phyloP scores from a whole-genome alignment of 441 rosid species.

The Pelargonium myrrhifolium region DNA sequence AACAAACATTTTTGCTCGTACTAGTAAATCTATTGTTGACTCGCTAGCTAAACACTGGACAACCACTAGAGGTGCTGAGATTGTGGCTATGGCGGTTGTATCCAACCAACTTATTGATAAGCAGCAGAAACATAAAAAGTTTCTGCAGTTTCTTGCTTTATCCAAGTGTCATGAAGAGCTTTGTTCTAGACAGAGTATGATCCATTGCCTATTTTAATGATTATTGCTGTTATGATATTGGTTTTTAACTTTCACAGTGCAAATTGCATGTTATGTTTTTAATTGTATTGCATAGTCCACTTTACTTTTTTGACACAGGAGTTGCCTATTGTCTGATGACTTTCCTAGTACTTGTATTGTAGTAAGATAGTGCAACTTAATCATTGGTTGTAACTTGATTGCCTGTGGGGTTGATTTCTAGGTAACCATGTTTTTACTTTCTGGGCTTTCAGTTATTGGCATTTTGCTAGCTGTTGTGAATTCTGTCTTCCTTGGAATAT shows the following conservation, averaged over 20 bases:
- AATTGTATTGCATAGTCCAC: not conserved
- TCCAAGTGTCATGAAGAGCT: constrained; percentile 95
- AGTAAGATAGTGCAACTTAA: not conserved
- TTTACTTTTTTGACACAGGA: not conserved
- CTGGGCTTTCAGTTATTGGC: not conserved
- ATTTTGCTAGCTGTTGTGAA: not conserved
- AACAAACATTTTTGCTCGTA: constrained; percentile 67
- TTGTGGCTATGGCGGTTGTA: constrained; percentile 64
- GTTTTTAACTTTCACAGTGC: not conserved
- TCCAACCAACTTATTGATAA: constrained; percentile 74
- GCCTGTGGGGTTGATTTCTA: not conserved
- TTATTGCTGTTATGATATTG: constrained; percentile 6
- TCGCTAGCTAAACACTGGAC: constrained; percentile 99
- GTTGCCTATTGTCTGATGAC: constrained; percentile 5
- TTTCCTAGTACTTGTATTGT: constrained; percentile 2
- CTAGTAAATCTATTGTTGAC: constrained; percentile 82
- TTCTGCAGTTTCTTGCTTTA: constrained; percentile 91
- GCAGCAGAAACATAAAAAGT: constrained; percentile 80
- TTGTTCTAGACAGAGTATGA: constrained; percentile 75
- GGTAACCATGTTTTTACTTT: not conserved
- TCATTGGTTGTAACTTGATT: not conserved
- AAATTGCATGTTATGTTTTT: too few relatives aligned
- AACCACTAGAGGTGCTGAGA: constrained; percentile 94
- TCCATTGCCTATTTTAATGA: constrained; percentile 13
- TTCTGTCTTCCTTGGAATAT: not conserved